A percentile compares a stretch with the other conserved stretches of the same genome.
Conservation (phyloP, 2,329 filamentous ascomycete genomes). For the Curvularia sp. region DNA sequence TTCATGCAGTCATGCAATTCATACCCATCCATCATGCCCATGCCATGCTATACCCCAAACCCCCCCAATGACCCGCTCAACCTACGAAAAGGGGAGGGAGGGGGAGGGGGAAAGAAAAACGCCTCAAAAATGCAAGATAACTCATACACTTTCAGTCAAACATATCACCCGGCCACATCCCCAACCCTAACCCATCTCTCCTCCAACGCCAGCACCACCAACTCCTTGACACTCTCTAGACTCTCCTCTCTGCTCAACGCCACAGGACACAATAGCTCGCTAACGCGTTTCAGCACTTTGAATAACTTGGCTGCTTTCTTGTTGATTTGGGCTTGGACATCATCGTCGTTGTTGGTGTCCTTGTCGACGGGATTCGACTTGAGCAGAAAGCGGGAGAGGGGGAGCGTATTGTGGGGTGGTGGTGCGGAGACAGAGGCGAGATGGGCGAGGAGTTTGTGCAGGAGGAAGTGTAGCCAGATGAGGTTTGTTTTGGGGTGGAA, state of each 20-base stretch:
- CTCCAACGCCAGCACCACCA: slow-evolving; percentile 45
- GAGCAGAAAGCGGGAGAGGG: neutral
- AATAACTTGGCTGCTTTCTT: slow-evolving; percentile 50
- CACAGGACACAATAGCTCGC: slow-evolving; percentile 51
- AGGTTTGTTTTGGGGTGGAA: slow-evolving; percentile 68
- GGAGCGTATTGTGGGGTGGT: slow-evolving; percentile 15
- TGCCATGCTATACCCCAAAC: neutral
- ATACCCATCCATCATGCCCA: no score
- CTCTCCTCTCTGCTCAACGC: slow-evolving; percentile 31
- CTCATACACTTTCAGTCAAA: no score
- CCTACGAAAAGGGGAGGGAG: no score
- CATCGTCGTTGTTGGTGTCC: slow-evolving; percentile 6
- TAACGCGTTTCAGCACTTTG: slow-evolving; percentile 46
- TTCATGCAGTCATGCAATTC: neutral
- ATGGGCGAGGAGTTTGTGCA: slow-evolving; percentile 61
- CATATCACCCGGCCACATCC: slow-evolving; percentile 37
- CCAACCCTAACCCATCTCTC: slow-evolving; percentile 44
- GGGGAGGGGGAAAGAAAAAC: no score
- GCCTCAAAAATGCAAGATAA: no score
- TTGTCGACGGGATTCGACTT: slow-evolving; percentile 12
- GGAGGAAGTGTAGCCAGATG: slow-evolving; percentile 68
- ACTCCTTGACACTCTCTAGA: slow-evolving; percentile 42
- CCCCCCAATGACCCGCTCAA: no score
- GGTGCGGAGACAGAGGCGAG: slow-evolving; percentile 26
- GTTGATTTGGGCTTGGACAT: slow-evolving; percentile 31